Base-by-base conservation (phyloP, 192 early-diverging fungal species). In the Jimgerdemannia flammicorona region DNA sequence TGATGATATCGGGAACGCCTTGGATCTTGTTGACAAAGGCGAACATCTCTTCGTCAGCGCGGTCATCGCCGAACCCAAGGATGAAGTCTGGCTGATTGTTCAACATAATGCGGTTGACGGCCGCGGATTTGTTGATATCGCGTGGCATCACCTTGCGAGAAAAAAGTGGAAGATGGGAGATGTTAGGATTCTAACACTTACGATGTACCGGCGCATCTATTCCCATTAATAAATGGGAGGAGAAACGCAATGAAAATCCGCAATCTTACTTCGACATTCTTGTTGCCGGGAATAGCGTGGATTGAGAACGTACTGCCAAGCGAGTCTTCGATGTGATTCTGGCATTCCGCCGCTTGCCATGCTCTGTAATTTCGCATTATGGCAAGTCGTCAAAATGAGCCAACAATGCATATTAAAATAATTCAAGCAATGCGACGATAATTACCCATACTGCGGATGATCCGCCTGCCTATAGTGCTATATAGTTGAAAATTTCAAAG, bases 331-430 rank as follows among this genome's bases (percentile, higher is more conserved):
- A 95, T 92, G 72, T 95, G 94, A 76, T 95, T 95, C 70, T 92
- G 89, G 77, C 93, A 94, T 78, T 95, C 94, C 39, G 91, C 89
- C 11, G 93, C 93, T 75, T 93, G 92, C 93, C 94, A 94, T 43
- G 86, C 78, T 4, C 82, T 83, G 64, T 18, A 18, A 69, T 66
- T 29, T n/a, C 3, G n/a, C 20, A 18, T 29, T 0, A 29, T 29
- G 29, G 1, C 29, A 29, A 29, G 29, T 29, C 29, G 29, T 29
- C 29, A 29, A 29, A 29, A 29, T 29, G 29, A 29, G 29, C 29
- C 29, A 29, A 29, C 29, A 29, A 29, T 70, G 42, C 39, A 74
- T 20, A 49, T 9, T 20, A 40, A 8, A 43, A 43, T 68, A 11
- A 40, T 67, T 67, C 4, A 19, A 18, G 67, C 20, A 40, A 69